These are phyloP conservation scores for Murraya koenigii DNA, from an alignment of 345 rosid species.

Conservation along the genomic window DNA sequence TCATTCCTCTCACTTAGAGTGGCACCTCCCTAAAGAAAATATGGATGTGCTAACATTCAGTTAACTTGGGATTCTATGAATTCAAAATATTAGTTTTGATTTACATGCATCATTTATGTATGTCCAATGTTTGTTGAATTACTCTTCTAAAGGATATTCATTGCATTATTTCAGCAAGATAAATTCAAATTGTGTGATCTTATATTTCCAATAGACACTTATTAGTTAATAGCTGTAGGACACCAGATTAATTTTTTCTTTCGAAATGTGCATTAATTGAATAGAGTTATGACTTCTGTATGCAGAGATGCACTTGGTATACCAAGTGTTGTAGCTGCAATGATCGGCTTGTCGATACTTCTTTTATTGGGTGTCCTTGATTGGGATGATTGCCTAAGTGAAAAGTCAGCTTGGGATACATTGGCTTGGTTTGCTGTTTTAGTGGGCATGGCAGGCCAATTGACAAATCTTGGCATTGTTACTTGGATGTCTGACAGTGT, in stretches of 20 bases:
- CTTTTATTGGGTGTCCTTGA: conserved; percentile 87
- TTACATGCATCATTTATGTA: not conserved
- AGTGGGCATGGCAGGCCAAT: conserved; percentile 95
- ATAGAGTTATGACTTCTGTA: conserved; percentile 5
- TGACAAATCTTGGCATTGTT: conserved; percentile 84
- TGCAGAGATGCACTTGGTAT: conserved; percentile 76
- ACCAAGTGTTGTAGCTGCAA: conserved; percentile 95
- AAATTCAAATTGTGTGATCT: not conserved
- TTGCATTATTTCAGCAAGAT: not conserved
- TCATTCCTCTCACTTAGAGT: not conserved
- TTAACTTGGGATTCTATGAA: not conserved
- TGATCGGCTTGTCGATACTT: conserved; percentile 88
- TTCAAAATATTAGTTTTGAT: not conserved
- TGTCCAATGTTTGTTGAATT: not conserved
- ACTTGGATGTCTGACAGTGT: conserved; percentile 85
- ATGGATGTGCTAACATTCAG: not conserved
- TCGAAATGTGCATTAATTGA: not conserved
- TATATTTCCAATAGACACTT: not conserved
- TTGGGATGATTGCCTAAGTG: conserved; percentile 95
- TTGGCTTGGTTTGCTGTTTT: conserved; percentile 92
- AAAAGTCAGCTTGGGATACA: conserved; percentile 98
- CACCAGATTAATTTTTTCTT: not conserved
- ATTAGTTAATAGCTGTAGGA: not conserved
- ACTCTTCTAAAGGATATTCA: not conserved
- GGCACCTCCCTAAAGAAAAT: not conserved